phyloP scores from a whole-genome alignment of 169 alveolate species.

The Plasmodium adleri region DNA sequence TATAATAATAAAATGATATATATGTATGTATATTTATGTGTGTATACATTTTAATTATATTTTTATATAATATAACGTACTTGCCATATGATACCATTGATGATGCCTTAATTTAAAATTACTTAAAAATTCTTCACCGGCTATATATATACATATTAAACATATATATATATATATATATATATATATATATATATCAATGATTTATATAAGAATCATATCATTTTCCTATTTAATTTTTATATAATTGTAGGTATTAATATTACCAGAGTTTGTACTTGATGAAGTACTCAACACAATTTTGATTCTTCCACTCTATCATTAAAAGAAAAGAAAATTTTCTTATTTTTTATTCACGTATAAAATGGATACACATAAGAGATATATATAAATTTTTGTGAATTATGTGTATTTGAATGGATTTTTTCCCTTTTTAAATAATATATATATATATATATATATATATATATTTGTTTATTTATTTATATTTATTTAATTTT shows the following conservation, averaged over 20 bases:
- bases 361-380: too few relatives aligned
- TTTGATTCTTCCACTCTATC: constrained; percentile 86
- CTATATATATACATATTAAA: constrained; percentile 17
- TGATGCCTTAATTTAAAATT: constrained; percentile 85
- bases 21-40: constrained; percentile 3
- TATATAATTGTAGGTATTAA: too few relatives aligned
- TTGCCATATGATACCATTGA: constrained; percentile 91
- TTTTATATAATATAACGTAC: constrained; percentile 44
- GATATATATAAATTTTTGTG: too few relatives aligned
- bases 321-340: background rate
- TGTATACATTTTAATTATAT: constrained; percentile 1
- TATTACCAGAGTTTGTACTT: constrained; percentile 75
- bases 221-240: too few relatives aligned
- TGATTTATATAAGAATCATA: background rate
- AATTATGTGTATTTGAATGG: too few relatives aligned
- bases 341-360: background rate
- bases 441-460: constrained; percentile 5
- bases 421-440: background rate
- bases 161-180: constrained; percentile 8
- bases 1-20: constrained; percentile 12
- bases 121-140: constrained; percentile 84
- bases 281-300: constrained; percentile 82
- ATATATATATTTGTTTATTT: background rate
- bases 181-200: constrained; percentile 22
- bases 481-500: background rate